Conservation (phyloP, 1,139 yeast species). For the Geotrichum bryndzae region DNA sequence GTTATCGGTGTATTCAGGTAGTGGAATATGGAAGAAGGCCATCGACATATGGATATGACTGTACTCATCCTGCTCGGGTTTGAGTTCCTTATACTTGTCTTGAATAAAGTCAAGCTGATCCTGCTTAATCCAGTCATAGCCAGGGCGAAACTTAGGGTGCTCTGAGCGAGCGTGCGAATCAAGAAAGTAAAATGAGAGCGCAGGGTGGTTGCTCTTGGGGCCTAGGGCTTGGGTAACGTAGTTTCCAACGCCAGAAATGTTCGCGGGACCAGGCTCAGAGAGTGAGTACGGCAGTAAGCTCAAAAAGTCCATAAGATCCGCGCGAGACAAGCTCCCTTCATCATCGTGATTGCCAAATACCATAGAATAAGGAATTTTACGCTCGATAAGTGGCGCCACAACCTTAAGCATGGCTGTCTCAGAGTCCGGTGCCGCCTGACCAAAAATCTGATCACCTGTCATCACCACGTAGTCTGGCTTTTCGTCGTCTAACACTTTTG, state of each 20-base stretch:
- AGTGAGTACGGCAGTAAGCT: slow-evolving; percentile 60
- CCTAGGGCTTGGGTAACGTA: slow-evolving; percentile 52
- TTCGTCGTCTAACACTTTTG: slow-evolving; percentile 59
- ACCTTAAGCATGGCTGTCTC: slow-evolving; percentile 74
- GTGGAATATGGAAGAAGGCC: slow-evolving; percentile 92
- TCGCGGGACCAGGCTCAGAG: slow-evolving; percentile 56
- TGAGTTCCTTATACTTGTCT: slow-evolving; percentile 37
- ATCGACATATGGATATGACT: slow-evolving; percentile 53
- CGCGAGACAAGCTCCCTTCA: slow-evolving; percentile 63
- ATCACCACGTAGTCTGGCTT: slow-evolving; percentile 74
- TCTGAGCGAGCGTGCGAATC: slow-evolving; percentile 75
- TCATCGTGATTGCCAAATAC: slow-evolving; percentile 81
- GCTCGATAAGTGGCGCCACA: slow-evolving; percentile 58
- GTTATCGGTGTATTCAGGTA: slow-evolving; percentile 66
- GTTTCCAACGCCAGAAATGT: slow-evolving; percentile 74
- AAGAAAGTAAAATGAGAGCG: slow-evolving; percentile 61
- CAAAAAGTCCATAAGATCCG: slow-evolving; percentile 53
- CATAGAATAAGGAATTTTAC: slow-evolving; percentile 73
- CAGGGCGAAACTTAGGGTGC: slow-evolving; percentile 59
- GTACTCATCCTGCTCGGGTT: slow-evolving; percentile 36
- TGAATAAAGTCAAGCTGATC: slow-evolving; percentile 60
- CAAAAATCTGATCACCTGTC: slow-evolving; percentile 83
- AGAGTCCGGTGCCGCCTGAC: slow-evolving; percentile 65
- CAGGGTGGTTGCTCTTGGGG: slow-evolving; percentile 40
- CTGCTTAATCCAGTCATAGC: slow-evolving; percentile 82